These are phyloP conservation scores for Myxozyma melibiosi DNA, from an alignment of 805 yeast genomes.

Conservation along the genomic window DNA sequence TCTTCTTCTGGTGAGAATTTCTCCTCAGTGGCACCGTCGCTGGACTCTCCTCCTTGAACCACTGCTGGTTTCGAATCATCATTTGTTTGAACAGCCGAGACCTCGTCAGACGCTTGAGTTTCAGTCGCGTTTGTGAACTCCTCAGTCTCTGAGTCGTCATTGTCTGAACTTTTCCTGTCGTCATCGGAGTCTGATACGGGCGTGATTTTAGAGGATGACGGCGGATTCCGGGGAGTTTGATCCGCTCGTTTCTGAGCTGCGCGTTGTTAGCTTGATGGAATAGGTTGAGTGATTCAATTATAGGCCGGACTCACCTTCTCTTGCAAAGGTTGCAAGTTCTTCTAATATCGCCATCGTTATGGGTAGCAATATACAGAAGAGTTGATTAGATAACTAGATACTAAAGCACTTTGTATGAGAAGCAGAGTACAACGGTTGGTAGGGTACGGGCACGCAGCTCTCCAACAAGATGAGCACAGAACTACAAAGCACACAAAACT, in stretches of 20 bases:
- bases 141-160: background rate
- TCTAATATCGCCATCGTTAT: conserved; percentile 5
- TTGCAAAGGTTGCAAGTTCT: conserved; percentile 4
- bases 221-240: conserved; percentile 5
- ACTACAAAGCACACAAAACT: no score
- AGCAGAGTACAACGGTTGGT: background rate
- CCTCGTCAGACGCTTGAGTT: no score
- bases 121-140: background rate
- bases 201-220: background rate
- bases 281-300: background rate
- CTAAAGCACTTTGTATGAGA: background rate
- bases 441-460: conserved; percentile 3
- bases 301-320: background rate
- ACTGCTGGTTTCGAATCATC: background rate
- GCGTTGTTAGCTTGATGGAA: background rate
- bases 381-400: no score
- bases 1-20: conserved; percentile 34
- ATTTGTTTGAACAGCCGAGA: no score
- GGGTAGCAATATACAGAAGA: background rate
- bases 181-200: background rate
- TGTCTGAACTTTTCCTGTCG: background rate
- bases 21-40: background rate
- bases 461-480: no score
- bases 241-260: conserved; percentile 7
- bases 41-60: no score